Percentiles rank a stretch among this genome's conserved stretches.
Evolutionary conservation across 495 filamentous ascomycete genomes (phyloP).

Genomic region (Penicillium parvum): DNA sequence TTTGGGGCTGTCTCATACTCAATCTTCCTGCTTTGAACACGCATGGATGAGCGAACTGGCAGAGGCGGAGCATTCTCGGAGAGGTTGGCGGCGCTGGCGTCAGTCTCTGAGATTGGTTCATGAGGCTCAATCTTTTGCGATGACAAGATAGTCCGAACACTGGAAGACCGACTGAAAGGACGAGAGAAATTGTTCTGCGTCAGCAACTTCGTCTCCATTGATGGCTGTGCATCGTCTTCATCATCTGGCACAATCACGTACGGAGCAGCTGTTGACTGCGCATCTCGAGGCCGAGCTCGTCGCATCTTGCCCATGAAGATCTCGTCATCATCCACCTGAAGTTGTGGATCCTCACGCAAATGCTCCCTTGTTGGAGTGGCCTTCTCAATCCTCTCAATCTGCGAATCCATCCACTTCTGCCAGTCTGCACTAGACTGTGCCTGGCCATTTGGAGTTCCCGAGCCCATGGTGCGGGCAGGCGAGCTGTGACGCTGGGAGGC

Average conservation of each 20-base stretch:
- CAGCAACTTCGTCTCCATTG: slow-evolving; percentile 6
- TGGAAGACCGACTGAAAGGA: slow-evolving; percentile 34
- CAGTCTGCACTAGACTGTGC: slow-evolving; percentile 36
- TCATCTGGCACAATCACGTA: neutral
- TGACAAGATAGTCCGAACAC: slow-evolving; percentile 24
- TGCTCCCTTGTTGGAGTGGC: slow-evolving; percentile 41
- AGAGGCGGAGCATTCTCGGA: slow-evolving; percentile 3
- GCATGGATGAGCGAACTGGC: slow-evolving; percentile 21
- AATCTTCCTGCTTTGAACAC: slow-evolving; percentile 6
- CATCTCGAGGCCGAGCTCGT: neutral
- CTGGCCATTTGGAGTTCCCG: neutral
- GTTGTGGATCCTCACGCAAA: slow-evolving; percentile 57
- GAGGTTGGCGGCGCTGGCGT: too few species aligned
- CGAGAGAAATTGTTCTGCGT: slow-evolving; percentile 35
- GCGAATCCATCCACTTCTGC: slow-evolving; percentile 47
- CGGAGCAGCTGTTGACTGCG: neutral
- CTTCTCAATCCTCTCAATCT: slow-evolving; percentile 38
- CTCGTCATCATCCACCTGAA: slow-evolving; percentile 42
- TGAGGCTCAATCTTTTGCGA: slow-evolving; percentile 12
- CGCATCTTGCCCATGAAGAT: slow-evolving; percentile 14
- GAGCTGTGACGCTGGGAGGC: slow-evolving; percentile 40
- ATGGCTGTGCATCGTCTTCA: slow-evolving; percentile 2
- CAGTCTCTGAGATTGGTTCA: too few species aligned
- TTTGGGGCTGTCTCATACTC: neutral
- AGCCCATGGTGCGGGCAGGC: slow-evolving; percentile 17